Percentiles rank a stretch among this genome's conserved stretches.
Evolutionary conservation across 768 basidiomycete species (phyloP).

Genomic region (Panellus pusillus): DNA sequence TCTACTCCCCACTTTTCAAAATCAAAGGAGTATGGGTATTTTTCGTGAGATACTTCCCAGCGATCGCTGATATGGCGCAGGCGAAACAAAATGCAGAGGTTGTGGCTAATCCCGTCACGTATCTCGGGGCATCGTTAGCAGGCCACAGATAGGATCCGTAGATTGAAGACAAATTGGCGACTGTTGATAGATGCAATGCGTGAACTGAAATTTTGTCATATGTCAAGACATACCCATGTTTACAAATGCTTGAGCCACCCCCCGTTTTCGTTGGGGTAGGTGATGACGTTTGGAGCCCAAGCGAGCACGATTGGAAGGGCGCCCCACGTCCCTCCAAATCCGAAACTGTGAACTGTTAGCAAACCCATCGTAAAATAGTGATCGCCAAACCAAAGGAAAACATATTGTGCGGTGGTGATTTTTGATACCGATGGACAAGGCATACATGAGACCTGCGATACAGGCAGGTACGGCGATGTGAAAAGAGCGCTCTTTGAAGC

Average conservation of each 20-base stretch:
- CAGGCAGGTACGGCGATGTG: constrained; percentile 15
- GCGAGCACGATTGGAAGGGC: constrained; percentile 17
- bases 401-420: constrained; percentile 16
- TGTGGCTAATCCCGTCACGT: constrained; percentile 15
- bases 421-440: constrained; percentile 15
- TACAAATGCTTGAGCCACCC: constrained; percentile 13
- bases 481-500: constrained; percentile 11
- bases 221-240: constrained; percentile 14
- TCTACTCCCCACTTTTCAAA: constrained; percentile 15
- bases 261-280: constrained; percentile 17
- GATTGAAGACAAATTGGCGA: constrained; percentile 17
- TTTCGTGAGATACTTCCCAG: constrained; percentile 13
- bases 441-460: constrained; percentile 16
- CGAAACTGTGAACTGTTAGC: constrained; percentile 13
- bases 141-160: constrained; percentile 17
- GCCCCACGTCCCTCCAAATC: constrained; percentile 14
- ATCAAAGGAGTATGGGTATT: constrained; percentile 15
- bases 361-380: neutral
- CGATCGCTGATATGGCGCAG: constrained; percentile 11
- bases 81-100: constrained; percentile 17
- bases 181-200: constrained; percentile 6
- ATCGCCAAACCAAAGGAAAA: constrained; percentile 14
- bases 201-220: constrained; percentile 2
- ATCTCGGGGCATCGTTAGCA: constrained; percentile 13
- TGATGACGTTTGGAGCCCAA: constrained; percentile 13